These are phyloP conservation scores for Chenopodium album DNA, from an alignment of 148 eudicot genomes.

Conservation along the genomic window DNA sequence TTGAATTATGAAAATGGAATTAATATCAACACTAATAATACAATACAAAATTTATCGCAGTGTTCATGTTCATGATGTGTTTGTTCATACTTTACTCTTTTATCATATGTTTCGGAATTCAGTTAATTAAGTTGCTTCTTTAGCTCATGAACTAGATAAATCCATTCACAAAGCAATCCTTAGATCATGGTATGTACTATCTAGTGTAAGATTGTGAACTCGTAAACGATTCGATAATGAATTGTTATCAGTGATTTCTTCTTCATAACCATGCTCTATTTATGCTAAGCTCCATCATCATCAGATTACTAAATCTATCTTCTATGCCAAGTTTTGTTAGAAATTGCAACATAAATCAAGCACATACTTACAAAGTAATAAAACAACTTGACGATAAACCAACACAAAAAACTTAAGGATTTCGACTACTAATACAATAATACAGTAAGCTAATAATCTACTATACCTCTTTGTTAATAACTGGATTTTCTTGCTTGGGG, in stretches of 20 bases:
- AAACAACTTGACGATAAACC: neutral
- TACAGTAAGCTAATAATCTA: neutral
- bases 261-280: neutral
- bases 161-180: neutral
- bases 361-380: too few relatives aligned
- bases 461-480: constrained; percentile 26
- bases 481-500: constrained; percentile 16
- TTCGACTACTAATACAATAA: neutral
- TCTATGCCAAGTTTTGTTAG: too few relatives aligned
- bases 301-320: too few relatives aligned
- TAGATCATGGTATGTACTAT: neutral
- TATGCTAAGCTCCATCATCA: too few relatives aligned
- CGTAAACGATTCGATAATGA: neutral
- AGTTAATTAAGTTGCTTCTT: too few relatives aligned
- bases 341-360: neutral
- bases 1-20: neutral
- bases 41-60: too few relatives aligned
- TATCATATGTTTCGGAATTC: too few relatives aligned
- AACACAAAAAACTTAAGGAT: neutral
- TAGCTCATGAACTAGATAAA: neutral
- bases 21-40: neutral
- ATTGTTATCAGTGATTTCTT: too few relatives aligned
- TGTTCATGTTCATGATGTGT: neutral
- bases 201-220: neutral
- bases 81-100: neutral